Conservation (phyloP, 768 basidiomycete species). For the Podaxis pistillaris region DNA sequence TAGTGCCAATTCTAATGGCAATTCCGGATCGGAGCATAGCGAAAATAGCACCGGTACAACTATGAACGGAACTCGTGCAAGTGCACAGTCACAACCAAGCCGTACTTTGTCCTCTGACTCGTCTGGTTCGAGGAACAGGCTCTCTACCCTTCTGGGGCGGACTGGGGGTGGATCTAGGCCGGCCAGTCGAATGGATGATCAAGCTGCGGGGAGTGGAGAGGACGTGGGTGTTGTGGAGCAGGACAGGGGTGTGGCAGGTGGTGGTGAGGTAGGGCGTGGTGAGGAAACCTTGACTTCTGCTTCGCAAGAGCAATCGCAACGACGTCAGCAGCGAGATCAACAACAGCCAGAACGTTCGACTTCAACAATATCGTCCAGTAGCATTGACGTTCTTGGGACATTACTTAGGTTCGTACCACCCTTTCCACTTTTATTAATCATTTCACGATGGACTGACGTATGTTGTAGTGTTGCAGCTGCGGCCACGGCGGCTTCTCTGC, state of each 20-base stretch:
- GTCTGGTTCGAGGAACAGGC: constrained; percentile 23
- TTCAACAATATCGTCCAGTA: constrained; percentile 59
- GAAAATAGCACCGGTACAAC: background rate
- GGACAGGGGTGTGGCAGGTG: constrained; percentile 8
- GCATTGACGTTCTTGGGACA: constrained; percentile 83
- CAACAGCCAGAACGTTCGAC: constrained; percentile 21
- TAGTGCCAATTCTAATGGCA: background rate
- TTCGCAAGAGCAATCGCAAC: background rate
- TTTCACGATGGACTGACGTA: background rate
- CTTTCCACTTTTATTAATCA: background rate
- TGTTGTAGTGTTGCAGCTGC: constrained; percentile 77
- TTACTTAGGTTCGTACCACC: constrained; percentile 61
- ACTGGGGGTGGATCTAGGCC: constrained; percentile 36
- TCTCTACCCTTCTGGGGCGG: constrained; percentile 26
- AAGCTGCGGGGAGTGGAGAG: constrained; percentile 11
- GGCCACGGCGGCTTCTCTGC: constrained; percentile 83
- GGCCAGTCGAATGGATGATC: constrained; percentile 19
- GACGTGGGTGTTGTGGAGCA: constrained; percentile 2
- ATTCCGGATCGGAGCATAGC: background rate
- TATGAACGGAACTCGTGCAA: background rate
- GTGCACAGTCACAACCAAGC: background rate
- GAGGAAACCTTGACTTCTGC: background rate
- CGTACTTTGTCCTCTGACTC: background rate
- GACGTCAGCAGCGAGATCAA: background rate
- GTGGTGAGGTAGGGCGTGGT: constrained; percentile 1